Conservation (phyloP, 2,329 filamentous ascomycete genomes). For the Thielaviopsis punctulata region DNA sequence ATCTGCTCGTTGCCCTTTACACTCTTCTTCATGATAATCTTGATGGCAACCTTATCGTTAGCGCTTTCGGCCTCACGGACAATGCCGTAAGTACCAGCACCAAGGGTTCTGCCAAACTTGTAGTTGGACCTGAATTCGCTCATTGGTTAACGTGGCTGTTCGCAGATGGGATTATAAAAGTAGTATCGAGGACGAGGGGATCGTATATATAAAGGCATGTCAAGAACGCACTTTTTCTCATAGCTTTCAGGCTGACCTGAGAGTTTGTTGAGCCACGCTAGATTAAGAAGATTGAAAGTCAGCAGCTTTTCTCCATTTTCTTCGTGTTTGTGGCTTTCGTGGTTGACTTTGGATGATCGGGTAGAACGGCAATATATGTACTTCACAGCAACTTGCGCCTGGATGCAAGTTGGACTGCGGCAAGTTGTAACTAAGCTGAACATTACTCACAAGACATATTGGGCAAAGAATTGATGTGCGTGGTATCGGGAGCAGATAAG, state of each 20-base stretch:
- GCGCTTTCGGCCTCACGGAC: conserved; percentile 84
- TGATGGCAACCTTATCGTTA: conserved; percentile 76
- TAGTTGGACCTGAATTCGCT: conserved; percentile 52
- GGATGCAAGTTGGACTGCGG: neutral
- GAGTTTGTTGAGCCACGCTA: conserved; percentile 61
- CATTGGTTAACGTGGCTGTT: conserved; percentile 16
- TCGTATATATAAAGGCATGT: neutral
- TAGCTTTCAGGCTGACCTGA: conserved; percentile 95
- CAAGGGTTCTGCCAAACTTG: conserved; percentile 79
- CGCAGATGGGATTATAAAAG: neutral
- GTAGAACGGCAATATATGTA: neutral
- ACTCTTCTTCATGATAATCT: conserved; percentile 99
- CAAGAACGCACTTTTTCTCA: conserved; percentile 68
- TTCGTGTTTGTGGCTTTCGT: neutral
- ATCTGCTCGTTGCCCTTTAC: conserved; percentile 96
- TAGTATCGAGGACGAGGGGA: neutral
- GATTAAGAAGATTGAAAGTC: conserved; percentile 28
- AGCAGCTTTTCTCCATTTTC: conserved; percentile 1
- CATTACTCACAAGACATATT: conserved; percentile 25
- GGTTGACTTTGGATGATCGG: neutral
- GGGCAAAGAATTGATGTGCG: conserved; percentile 5
- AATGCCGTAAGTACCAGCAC: conserved; percentile 95
- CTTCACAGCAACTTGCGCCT: neutral
- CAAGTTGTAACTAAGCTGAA: neutral
- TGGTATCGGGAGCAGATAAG: neutral